These are phyloP conservation scores for Thuidium tamariscinum DNA, from an alignment of 225 moss, liverwort and hornwort species.

Conservation along the genomic window DNA sequence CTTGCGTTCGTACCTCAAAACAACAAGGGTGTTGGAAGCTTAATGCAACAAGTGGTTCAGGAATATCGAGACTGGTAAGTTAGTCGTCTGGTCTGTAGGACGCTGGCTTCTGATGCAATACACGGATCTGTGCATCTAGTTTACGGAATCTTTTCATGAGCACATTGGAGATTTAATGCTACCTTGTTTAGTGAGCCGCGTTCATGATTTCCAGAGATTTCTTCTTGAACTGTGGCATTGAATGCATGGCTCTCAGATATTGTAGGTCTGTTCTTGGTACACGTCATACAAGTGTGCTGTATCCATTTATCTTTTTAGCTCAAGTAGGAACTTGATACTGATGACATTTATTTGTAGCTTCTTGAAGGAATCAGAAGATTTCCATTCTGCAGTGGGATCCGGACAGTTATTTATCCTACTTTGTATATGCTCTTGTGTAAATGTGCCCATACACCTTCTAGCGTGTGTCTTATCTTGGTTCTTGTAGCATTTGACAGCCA, in stretches of 20 bases:
- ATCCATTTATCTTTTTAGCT: not conserved
- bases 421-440: not conserved
- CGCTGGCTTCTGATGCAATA: not conserved
- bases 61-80: constrained; percentile 55
- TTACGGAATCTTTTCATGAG: not conserved
- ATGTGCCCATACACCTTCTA: not conserved
- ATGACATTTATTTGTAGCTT: not conserved
- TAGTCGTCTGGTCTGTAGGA: not conserved
- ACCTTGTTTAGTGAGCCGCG: not conserved
- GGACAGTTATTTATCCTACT: not conserved
- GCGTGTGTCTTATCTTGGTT: not conserved
- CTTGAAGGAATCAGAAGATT: not conserved
- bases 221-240: not conserved
- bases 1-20: constrained; percentile 69
- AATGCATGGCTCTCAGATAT: not conserved
- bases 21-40: constrained; percentile 41
- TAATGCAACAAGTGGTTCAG: constrained; percentile 59
- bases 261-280: not conserved
- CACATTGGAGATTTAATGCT: not conserved
- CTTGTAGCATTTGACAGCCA: not conserved
- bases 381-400: not conserved
- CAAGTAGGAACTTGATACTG: not conserved
- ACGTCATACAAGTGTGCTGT: not conserved
- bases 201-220: not conserved
- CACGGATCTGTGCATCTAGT: not conserved